Evolutionary conservation across 768 basidiomycete genomes (phyloP), one percentile per base, ranked within the genome.

Genomic region (Lentinula sp.): DNA sequence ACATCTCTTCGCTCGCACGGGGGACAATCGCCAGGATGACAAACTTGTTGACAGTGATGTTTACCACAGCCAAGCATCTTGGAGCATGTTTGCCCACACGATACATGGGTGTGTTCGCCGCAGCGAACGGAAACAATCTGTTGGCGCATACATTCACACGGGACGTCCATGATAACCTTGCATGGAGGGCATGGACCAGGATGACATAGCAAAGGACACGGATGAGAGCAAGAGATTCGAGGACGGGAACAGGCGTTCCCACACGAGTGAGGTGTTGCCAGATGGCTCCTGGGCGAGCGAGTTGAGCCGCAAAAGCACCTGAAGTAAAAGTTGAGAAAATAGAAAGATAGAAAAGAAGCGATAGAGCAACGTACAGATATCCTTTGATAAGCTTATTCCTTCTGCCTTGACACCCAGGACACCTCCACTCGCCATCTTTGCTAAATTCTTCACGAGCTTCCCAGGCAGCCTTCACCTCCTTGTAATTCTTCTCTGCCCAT

Each of bases 101-200:
- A 77, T 52, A 74, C 4, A 63, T 71, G 5, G 67, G 73, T 67
- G 48, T 78, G 57, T 62, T 75, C 71, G 4, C 84, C 83, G 70
- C 89, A 89, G 4, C 84, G 77, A 63, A 87, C 79, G 0, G 83
- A 78, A 51, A 89, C 75, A 1, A 75, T 71, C 37, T 83, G 78
- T 62, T 84, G 80, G 51, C 82, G 81, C n/a, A 78, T 78, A 64
- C 95, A 98, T 55, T 91, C 86, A 69, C 97, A 99, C 1, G 80
- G 75, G n/a, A 86, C 73, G 46, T 84, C 81, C 0, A 89, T 84
- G 5, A 89, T 91, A 10, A 96, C 82, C 63, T 85, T 83, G 69
- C 97, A 99, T 0, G 94, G 94, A 0, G 95, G 95, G 74, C 97
- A 99, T 0, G 96, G 97, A 0, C 96, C 97, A 0, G 97, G 96